Evolutionary conservation across 2,329 filamentous ascomycete species (phyloP).

Genomic region (Diaporthe helianthi): DNA sequence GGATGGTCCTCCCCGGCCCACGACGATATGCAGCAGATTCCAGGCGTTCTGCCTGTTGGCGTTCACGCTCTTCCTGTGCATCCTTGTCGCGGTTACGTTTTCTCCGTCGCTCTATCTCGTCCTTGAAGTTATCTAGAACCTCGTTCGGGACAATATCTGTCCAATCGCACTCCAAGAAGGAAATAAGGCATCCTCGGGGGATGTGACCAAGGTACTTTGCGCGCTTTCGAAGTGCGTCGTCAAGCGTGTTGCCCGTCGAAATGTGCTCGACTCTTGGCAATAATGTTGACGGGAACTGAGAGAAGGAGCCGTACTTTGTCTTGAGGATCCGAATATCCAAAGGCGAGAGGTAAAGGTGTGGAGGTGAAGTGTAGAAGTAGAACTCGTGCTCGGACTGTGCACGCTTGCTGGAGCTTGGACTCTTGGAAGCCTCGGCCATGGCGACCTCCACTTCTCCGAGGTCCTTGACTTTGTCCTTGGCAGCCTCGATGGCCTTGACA

Average conservation of each 20-base stretch:
- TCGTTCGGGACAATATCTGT: conserved; percentile 82
- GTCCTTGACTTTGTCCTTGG: conserved; percentile 74
- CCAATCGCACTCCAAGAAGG: conserved; percentile 94
- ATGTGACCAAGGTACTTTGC: conserved; percentile 88
- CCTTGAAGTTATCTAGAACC: conserved; percentile 76
- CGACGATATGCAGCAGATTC: conserved; percentile 74
- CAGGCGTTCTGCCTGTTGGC: conserved; percentile 79
- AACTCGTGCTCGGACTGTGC: conserved; percentile 61
- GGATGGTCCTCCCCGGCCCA: conserved; percentile 47
- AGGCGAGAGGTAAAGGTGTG: conserved; percentile 88
- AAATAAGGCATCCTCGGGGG: conserved; percentile 89
- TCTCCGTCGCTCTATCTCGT: conserved; percentile 77
- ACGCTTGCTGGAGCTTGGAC: conserved; percentile 35
- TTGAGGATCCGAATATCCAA: conserved; percentile 93
- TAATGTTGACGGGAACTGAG: conserved; percentile 82
- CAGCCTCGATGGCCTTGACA: conserved; percentile 73
- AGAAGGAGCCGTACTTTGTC: conserved; percentile 84
- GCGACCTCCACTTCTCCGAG: conserved; percentile 46
- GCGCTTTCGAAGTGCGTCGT: conserved; percentile 82
- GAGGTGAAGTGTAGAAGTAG: conserved; percentile 86
- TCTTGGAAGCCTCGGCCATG: conserved; percentile 37
- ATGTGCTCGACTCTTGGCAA: conserved; percentile 88
- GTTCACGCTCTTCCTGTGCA: conserved; percentile 83
- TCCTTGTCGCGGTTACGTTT: conserved; percentile 85
- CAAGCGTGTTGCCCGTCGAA: conserved; percentile 84